Conservation (phyloP, 2,329 filamentous ascomycete genomes). For the Neopestalotiopsis clavispora region DNA sequence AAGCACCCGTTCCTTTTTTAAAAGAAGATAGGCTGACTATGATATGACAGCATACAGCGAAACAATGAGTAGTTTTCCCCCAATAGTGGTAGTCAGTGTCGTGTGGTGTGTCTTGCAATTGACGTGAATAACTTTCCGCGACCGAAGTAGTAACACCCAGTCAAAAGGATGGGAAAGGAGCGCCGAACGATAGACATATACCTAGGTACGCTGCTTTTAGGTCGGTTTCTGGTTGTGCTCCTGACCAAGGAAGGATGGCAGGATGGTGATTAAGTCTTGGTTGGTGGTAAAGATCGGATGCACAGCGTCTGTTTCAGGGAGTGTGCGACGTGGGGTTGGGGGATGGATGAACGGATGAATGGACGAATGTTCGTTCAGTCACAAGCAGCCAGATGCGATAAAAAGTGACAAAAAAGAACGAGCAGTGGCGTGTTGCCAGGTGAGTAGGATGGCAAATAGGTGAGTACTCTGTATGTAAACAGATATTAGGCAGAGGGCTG, state of each 20-base stretch:
- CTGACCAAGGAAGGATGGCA: slow-evolving; percentile 1
- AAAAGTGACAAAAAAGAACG: not conserved
- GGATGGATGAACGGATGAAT: not conserved
- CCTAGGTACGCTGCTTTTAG: not conserved
- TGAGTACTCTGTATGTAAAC: not conserved
- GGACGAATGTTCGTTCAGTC: not conserved
- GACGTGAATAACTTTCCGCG: not conserved
- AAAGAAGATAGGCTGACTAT: not conserved
- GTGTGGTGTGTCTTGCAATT: not conserved
- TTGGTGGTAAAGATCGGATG: not conserved
- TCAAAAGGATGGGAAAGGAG: not conserved
- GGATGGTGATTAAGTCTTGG: not conserved
- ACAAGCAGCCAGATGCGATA: not conserved
- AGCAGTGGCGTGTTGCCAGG: not conserved
- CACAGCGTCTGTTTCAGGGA: not conserved
- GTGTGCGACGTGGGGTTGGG: not conserved
- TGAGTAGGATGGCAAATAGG: not conserved
- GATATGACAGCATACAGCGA: not conserved
- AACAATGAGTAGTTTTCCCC: not conserved
- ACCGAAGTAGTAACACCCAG: not conserved
- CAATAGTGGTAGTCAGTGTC: not conserved
- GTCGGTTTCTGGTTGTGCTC: not conserved
- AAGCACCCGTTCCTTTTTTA: not conserved
- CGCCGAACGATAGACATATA: not conserved
- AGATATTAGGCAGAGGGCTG: not conserved